Conservation (phyloP, 176 grass and related monocot genomes). For the Cymbopogon citratus region DNA sequence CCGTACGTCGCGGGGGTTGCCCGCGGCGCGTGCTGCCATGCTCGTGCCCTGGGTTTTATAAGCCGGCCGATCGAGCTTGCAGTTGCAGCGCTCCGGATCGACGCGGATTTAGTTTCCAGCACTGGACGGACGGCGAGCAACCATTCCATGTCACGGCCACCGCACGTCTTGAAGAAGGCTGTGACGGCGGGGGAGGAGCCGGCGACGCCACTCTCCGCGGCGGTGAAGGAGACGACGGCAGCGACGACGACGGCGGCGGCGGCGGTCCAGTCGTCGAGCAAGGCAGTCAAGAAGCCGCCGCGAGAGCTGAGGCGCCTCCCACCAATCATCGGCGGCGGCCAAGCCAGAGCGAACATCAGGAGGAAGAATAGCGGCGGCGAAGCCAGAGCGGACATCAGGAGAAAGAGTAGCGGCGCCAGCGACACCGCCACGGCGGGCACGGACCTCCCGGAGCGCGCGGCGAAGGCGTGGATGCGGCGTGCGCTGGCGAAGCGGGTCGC, state of each 20-base stretch:
- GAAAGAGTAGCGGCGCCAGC: too few relatives aligned
- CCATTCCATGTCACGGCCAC: background rate
- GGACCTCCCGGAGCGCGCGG: background rate
- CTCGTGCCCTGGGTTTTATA: background rate
- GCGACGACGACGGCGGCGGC: background rate
- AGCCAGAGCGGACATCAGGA: background rate
- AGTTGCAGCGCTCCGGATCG: background rate
- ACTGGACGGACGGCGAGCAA: background rate
- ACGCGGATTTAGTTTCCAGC: background rate
- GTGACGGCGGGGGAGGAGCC: background rate
- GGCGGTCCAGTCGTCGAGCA: background rate
- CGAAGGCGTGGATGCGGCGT: background rate
- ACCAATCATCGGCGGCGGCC: background rate
- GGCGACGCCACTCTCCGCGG: too few relatives aligned
- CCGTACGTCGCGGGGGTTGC: background rate
- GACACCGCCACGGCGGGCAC: background rate
- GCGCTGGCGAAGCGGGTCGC: constrained; percentile 19
- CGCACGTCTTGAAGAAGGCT: background rate
- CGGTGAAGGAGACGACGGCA: background rate
- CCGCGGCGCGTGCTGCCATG: background rate
- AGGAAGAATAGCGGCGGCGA: background rate
- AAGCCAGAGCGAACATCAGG: background rate
- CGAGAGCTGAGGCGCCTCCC: background rate
- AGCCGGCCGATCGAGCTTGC: background rate
- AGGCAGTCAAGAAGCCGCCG: background rate